Evolutionary conservation across 73 alveolate species (phyloP).

Genomic region (Durusdinium trenchii): DNA sequence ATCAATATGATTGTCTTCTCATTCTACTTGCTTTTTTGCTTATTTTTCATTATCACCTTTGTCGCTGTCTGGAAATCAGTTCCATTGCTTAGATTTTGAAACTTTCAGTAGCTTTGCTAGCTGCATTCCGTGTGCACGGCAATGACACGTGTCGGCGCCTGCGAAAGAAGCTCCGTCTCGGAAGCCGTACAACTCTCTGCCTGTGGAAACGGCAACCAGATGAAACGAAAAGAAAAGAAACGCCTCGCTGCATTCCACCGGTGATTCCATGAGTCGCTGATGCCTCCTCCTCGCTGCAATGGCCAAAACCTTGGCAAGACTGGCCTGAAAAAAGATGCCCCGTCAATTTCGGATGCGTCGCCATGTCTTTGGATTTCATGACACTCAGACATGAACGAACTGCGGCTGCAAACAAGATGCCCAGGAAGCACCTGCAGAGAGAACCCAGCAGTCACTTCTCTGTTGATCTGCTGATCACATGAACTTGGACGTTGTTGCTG

Average conservation of each 20-base stretch:
- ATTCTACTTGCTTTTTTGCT: too few relatives aligned
- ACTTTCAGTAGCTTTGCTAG: too few relatives aligned
- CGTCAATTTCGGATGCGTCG: too few relatives aligned
- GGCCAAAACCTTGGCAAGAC: not conserved
- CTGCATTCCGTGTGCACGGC: not conserved
- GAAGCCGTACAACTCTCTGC: not conserved
- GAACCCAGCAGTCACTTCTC: not conserved
- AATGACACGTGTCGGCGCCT: not conserved
- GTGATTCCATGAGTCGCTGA: too few relatives aligned
- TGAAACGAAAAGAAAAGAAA: too few relatives aligned
- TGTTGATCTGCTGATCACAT: not conserved
- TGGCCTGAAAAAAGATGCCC: too few relatives aligned
- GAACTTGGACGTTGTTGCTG: not conserved
- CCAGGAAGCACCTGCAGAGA: constrained; percentile 45
- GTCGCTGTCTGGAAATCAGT: too few relatives aligned
- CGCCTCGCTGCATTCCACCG: not conserved
- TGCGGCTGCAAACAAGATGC: constrained; percentile 30
- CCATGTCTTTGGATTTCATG: too few relatives aligned
- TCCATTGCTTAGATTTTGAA: too few relatives aligned
- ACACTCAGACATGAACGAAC: constrained; percentile 8
- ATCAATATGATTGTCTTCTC: too few relatives aligned
- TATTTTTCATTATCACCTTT: too few relatives aligned
- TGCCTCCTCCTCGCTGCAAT: not conserved
- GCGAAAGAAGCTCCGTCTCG: constrained; percentile 31
- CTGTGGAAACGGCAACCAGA: too few relatives aligned